Evolutionary conservation across 805 yeast genomes (phyloP), one percentile per base, ranked within the genome.

Genomic region (Candida easanensis): DNA sequence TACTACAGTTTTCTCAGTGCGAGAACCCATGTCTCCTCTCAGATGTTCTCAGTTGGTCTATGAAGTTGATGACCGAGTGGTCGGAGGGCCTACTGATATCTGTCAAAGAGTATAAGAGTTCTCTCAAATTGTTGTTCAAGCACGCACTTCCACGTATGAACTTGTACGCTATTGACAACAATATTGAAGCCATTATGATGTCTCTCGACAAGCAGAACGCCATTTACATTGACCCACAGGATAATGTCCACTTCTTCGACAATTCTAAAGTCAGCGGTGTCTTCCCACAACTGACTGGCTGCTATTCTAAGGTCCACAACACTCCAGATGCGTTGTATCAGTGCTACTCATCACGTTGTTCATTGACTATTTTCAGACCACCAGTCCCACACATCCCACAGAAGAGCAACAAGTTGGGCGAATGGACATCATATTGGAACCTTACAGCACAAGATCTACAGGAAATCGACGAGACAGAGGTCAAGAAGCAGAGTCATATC

Each of bases 391-490:
- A 38, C 10, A 44, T 49, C 6, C 56, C 46, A 30, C 39, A 50
- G 30, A 40, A 50, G 39, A 18, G 27, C 35, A 31, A 50, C 41
- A 26, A 58, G 65, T 1, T 71, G 5, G 70, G 70, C 1, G 79
- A 79, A 45, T 82, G 88, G 88, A 77, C 80, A 0, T 70, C 77
- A 9, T 82, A 80, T 53, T 82, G 88, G 88, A 71, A 76, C 38
- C 51, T 82, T 13, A 69, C 82, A 0, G 70, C 72, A 3, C 79
- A 75, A 19, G 83, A 80, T 37, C 56, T 81, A 21, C 60, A 69
- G 17, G 73, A 68, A n/a, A 64, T 77, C 7, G 79, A 73, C 40
- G 72, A 73, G 10, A 60, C 63, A 10, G 77, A 79, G 42, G 69
- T 80, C n/a, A 79, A 78, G 53, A 71, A 79, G 28, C 96, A 88